phyloP scores from a whole-genome alignment of 441 rosid species.

The Adansonia rubrostipa region DNA sequence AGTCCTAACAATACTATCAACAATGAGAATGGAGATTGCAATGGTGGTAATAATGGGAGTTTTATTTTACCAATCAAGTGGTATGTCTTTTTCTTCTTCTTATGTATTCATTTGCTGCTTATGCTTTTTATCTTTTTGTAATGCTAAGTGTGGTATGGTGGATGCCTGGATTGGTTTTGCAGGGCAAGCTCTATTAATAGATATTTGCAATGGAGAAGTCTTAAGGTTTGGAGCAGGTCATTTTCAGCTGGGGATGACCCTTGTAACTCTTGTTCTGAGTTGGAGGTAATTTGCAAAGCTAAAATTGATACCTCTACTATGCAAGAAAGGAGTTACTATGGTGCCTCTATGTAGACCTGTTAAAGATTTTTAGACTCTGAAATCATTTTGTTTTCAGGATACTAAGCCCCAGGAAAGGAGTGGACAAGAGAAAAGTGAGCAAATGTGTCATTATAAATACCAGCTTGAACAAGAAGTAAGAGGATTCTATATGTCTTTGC shows the following conservation, averaged over 20 bases:
- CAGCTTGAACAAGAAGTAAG: conserved; percentile 91
- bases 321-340: conserved; percentile 7
- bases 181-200: conserved; percentile 78
- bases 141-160: conserved; percentile 2
- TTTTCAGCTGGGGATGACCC: conserved; percentile 66
- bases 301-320: neutral
- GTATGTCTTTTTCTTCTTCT: conserved; percentile 37
- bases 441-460: conserved; percentile 52
- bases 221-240: conserved; percentile 57
- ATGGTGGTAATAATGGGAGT: conserved; percentile 38
- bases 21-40: conserved; percentile 35
- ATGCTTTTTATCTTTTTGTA: neutral
- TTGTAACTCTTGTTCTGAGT: conserved; percentile 56
- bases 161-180: conserved; percentile 11
- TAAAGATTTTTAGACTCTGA: conserved; percentile 12
- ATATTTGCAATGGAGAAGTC: conserved; percentile 55
- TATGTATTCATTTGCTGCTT: neutral
- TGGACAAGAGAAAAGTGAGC: conserved; percentile 48
- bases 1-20: conserved; percentile 23
- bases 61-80: conserved; percentile 63
- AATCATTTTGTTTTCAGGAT: conserved; percentile 43
- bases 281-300: conserved; percentile 51
- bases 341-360: conserved; percentile 19
- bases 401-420: conserved; percentile 41
- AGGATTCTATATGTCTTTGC: conserved; percentile 23